Percentiles rank a stretch among this genome's conserved stretches.
These are phyloP conservation scores for Apophysomyces sp. DNA, from an alignment of 371 early-diverging fungal species.

Conservation along the genomic window DNA sequence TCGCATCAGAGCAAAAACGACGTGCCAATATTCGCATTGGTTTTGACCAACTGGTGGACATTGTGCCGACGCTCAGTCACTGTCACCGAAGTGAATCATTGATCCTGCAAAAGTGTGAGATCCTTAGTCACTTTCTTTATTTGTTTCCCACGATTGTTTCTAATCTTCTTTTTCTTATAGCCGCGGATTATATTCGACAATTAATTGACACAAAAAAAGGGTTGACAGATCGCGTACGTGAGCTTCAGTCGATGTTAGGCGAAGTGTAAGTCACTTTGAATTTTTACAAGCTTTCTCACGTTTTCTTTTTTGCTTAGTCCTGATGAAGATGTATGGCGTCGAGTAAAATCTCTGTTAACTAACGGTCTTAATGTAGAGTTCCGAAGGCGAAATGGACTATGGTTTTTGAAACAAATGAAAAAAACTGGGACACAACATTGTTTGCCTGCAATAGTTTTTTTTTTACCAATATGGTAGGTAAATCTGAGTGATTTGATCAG, in stretches of 20 bases:
- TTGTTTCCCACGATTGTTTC: background rate
- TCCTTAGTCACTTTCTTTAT: background rate
- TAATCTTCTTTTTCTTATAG: conserved; percentile 3
- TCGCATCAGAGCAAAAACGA: conserved; percentile 84
- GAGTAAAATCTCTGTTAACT: background rate
- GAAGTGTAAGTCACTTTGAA: conserved; percentile 18
- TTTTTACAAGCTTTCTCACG: background rate
- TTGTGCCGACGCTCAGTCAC: conserved; percentile 68
- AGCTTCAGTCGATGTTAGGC: conserved; percentile 16
- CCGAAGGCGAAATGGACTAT: conserved; percentile 33
- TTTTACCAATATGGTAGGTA: background rate
- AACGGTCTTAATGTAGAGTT: conserved; percentile 9
- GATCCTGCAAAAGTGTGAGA: conserved; percentile 49
- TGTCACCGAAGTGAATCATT: conserved; percentile 51
- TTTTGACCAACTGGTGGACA: conserved; percentile 70
- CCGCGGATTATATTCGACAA: conserved; percentile 28
- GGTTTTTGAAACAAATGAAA: conserved; percentile 12
- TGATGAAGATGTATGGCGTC: conserved; percentile 20
- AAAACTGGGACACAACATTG: background rate
- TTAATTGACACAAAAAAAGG: conserved; percentile 21
- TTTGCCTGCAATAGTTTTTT: background rate
- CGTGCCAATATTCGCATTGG: conserved; percentile 76
- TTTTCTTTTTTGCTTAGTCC: conserved; percentile 10
- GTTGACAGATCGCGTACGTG: conserved; percentile 23
- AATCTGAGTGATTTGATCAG: background rate